Evolutionary conservation across 805 yeast genomes (phyloP).

Genomic region (Wickerhamomyces bisporus): DNA sequence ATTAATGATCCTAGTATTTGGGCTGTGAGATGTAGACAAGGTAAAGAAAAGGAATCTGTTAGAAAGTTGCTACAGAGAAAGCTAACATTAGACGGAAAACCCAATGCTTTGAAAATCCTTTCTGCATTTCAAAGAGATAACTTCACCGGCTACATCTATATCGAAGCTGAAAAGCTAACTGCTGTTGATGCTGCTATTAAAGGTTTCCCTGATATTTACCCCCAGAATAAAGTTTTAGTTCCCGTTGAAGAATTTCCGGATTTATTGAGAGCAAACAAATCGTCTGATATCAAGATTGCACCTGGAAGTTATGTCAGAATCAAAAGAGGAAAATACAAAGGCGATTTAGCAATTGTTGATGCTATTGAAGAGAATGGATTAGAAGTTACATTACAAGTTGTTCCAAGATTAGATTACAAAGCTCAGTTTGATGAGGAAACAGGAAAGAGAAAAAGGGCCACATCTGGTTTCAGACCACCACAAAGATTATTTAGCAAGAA

Average conservation of each 20-base stretch:
- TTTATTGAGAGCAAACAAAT: slow-evolving; percentile 80
- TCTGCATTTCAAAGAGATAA: slow-evolving; percentile 94
- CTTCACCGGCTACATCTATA: slow-evolving; percentile 85
- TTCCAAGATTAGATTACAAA: slow-evolving; percentile 93
- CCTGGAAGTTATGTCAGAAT: slow-evolving; percentile 93
- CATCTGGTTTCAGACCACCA: slow-evolving; percentile 69
- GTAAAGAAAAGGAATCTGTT: slow-evolving; percentile 88
- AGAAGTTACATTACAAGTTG: slow-evolving; percentile 88
- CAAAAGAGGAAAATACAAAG: slow-evolving; percentile 85
- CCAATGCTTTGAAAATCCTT: slow-evolving; percentile 74
- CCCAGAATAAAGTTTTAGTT: slow-evolving; percentile 71
- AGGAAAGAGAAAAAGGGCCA: slow-evolving; percentile 46
- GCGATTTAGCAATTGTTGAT: slow-evolving; percentile 90
- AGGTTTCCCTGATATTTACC: slow-evolving; percentile 84
- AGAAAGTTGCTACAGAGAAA: slow-evolving; percentile 80
- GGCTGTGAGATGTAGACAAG: slow-evolving; percentile 91
- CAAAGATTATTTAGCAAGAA: slow-evolving; percentile 83
- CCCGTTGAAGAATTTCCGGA: slow-evolving; percentile 96
- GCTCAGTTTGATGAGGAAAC: slow-evolving; percentile 51
- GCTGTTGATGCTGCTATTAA: slow-evolving; percentile 85
- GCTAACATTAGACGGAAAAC: slow-evolving; percentile 67
- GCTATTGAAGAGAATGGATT: slow-evolving; percentile 91
- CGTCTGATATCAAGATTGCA: slow-evolving; percentile 79
- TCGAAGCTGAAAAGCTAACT: slow-evolving; percentile 90
- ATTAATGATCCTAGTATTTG: slow-evolving; percentile 95